Percentiles rank a stretch among this genome's conserved stretches.
Conservation (phyloP, 2,329 filamentous ascomycete species). For the Arachnomyces sp. region DNA sequence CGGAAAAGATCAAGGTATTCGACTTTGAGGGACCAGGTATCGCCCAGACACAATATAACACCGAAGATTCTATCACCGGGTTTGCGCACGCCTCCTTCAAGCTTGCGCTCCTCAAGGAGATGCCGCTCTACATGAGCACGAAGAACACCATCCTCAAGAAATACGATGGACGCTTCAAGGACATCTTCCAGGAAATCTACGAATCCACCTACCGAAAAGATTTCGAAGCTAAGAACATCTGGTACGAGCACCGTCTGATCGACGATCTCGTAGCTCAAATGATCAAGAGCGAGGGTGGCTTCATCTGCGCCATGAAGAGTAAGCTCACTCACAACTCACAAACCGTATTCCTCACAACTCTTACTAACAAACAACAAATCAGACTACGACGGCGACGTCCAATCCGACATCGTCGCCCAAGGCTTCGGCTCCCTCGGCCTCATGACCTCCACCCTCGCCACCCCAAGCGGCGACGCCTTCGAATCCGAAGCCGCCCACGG, state of each 20-base stretch:
- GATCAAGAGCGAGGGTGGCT: constrained; percentile 96
- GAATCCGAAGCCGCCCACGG: constrained; percentile 97
- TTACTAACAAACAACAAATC: constrained; percentile 6
- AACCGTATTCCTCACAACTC: not conserved
- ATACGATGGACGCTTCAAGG: constrained; percentile 98
- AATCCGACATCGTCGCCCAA: constrained; percentile 96
- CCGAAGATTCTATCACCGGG: constrained; percentile 84
- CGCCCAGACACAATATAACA: constrained; percentile 97
- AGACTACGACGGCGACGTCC: constrained; percentile 99
- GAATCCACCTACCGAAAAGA: constrained; percentile 76
- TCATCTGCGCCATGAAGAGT: constrained; percentile 98
- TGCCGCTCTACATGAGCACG: constrained; percentile 99
- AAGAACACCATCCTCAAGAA: constrained; percentile 99
- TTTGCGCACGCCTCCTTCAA: constrained; percentile 98
- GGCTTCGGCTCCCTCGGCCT: constrained; percentile 96
- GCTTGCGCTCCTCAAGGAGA: constrained; percentile 75
- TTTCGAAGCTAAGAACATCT: constrained; percentile 88
- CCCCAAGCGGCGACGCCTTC: constrained; percentile 92
- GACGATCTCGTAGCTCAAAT: constrained; percentile 99
- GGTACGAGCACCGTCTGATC: constrained; percentile 98
- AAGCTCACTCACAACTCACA: constrained; percentile 29
- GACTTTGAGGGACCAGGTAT: constrained; percentile 82
- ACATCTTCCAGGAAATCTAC: constrained; percentile 97
- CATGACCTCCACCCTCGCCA: constrained; percentile 97
- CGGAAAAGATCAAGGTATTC: constrained; percentile 81